These are phyloP conservation scores for Alternaria triticina DNA, from an alignment of 2,329 filamentous ascomycete genomes.

Conservation along the genomic window DNA sequence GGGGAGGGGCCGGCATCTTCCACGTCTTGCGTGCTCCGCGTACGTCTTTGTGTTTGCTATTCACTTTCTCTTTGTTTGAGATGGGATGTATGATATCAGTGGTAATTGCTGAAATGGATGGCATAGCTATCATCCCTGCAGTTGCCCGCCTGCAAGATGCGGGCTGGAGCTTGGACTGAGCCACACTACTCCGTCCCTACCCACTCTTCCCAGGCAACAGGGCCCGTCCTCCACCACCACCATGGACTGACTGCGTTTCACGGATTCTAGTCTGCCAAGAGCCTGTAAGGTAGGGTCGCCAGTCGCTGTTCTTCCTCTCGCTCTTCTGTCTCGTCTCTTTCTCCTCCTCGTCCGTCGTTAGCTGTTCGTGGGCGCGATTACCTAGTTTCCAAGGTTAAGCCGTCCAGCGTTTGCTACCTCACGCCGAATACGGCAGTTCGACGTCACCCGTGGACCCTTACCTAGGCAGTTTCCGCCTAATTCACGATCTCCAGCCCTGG, in stretches of 20 bases:
- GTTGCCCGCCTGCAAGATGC: background rate
- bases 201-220: slow-evolving; percentile 27
- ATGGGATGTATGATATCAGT: background rate
- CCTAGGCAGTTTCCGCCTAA: background rate
- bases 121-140: background rate
- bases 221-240: slow-evolving; percentile 12
- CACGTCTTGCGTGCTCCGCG: background rate
- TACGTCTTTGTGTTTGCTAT: background rate
- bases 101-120: background rate
- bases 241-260: slow-evolving; percentile 12
- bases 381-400: background rate
- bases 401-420: slow-evolving; percentile 3
- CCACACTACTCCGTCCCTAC: slow-evolving; percentile 12
- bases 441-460: slow-evolving; percentile 5
- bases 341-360: slow-evolving; percentile 7
- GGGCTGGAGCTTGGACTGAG: slow-evolving; percentile 4
- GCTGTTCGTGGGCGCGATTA: background rate
- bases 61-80: background rate
- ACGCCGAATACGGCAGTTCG: background rate
- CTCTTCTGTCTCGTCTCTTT: slow-evolving; percentile 2
- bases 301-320: background rate
- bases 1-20: slow-evolving; percentile 22
- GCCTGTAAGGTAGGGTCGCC: background rate
- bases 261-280: slow-evolving; percentile 17
- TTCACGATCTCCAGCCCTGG: background rate